Evolutionary conservation across 768 basidiomycete species (phyloP).

Genomic region (Mycena olivaceomarginata): DNA sequence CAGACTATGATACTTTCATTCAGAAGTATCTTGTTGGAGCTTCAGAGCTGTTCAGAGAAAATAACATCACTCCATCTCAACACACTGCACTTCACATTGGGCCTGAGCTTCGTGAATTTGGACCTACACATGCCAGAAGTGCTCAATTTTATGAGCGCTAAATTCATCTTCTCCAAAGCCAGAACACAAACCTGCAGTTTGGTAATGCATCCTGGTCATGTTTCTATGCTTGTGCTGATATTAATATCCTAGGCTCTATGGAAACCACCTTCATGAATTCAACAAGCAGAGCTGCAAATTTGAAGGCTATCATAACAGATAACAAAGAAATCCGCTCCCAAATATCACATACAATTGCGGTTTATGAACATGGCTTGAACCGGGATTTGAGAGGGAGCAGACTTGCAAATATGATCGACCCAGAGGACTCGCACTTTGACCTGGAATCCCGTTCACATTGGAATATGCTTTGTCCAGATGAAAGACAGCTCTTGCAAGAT

Average conservation of each 20-base stretch:
- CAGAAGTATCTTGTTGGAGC: slow-evolving; percentile 45
- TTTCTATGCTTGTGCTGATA: too few relatives aligned
- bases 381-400: slow-evolving; percentile 13
- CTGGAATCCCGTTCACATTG: slow-evolving; percentile 6
- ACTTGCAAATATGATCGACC: slow-evolving; percentile 9
- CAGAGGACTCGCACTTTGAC: slow-evolving; percentile 13
- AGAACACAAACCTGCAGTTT: slow-evolving; percentile 45
- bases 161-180: slow-evolving; percentile 44
- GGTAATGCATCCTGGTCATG: slow-evolving; percentile 24
- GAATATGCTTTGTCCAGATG: not conserved
- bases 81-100: slow-evolving; percentile 57
- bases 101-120: slow-evolving; percentile 49
- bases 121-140: slow-evolving; percentile 49
- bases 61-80: slow-evolving; percentile 51
- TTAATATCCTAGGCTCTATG: slow-evolving; percentile 27
- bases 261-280: slow-evolving; percentile 38
- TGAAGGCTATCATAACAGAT: slow-evolving; percentile 16
- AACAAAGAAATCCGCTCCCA: not conserved
- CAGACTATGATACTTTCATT: slow-evolving; percentile 39
- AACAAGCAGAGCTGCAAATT: slow-evolving; percentile 25
- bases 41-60: slow-evolving; percentile 47
- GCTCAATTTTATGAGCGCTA: slow-evolving; percentile 40
- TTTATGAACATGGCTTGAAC: slow-evolving; percentile 3
- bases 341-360: not conserved
- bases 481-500: not conserved